Evolutionary conservation across 495 filamentous ascomycete species (phyloP), one percentile per base, ranked within the genome.

Genomic region (Xylaria scruposa): DNA sequence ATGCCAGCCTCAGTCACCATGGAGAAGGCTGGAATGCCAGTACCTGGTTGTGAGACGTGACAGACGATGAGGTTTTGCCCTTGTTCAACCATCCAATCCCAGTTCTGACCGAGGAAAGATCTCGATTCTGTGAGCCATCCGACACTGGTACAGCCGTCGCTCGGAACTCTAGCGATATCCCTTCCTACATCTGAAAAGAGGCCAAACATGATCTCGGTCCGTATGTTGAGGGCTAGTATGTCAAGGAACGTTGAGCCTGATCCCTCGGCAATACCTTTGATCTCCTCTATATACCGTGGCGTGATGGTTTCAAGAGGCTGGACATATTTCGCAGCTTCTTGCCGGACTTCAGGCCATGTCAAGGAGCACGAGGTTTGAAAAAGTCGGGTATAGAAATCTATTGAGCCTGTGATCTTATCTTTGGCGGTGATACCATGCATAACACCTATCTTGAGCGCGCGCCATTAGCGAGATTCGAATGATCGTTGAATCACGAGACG

Each of bases 151-250:
- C 91, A 91, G 29, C 90, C 90, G 70, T 92, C 91, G 24, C 66
- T 77, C 21, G 78, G 76, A 36, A 71, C 56, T 15, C 66, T 53
- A 24, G 40, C 40, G 21, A 67, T 60, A 33, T 68, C 70, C 17
- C 12, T 38, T 12, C 51, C 36, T 24, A 13, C 66, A 31, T 75
- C 67, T 12, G 83, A 84, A 72, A 89, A 90, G 49, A 85, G 78
- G 2, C 91, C 91, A 61, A 90, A 88, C 0, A 87, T 84, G 68
- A 92, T 91, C 79, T 92, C 90, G 5, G 89, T 92, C 24, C 91
- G 85, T 24, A 90, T 85, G 70, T 93, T 92, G 51, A 92, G 71
- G 7, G 91, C 90, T 9, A 92, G 78, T 51, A 93, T 90, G 70
- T 90, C 88, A 0, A 86, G 74, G 36, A 91, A 80, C 15, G 83